A percentile compares a stretch with the other conserved stretches of the same genome.
Conservation (phyloP, 495 filamentous ascomycete genomes). For the Xylaria bambusicola region DNA sequence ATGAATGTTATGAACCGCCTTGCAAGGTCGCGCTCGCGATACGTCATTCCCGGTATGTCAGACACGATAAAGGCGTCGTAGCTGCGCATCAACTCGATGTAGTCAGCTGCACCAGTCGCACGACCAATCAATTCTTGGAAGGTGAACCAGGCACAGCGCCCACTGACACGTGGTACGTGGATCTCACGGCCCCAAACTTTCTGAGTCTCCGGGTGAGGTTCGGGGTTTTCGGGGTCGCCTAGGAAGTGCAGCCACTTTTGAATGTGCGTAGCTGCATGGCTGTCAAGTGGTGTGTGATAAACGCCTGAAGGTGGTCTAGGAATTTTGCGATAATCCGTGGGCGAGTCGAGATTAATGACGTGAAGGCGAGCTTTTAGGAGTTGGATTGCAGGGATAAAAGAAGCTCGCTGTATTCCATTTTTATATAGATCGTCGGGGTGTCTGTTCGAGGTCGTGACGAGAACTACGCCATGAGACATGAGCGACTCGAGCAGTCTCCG, state of each 20-base stretch:
- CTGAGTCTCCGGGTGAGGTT: conserved; percentile 75
- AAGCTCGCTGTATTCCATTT: conserved; percentile 94
- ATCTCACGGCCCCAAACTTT: conserved; percentile 94
- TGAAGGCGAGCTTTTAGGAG: conserved; percentile 79
- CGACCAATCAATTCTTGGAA: conserved; percentile 87
- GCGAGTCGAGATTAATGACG: conserved; percentile 91
- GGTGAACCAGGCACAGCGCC: conserved; percentile 82
- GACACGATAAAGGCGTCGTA: conserved; percentile 93
- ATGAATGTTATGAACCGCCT: conserved; percentile 96
- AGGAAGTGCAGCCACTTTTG: conserved; percentile 94
- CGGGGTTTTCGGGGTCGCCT: conserved; percentile 75
- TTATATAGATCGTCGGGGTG: conserved; percentile 96
- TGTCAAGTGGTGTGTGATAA: conserved; percentile 80
- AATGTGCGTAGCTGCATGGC: conserved; percentile 74
- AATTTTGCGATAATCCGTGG: conserved; percentile 96
- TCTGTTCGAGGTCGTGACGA: conserved; percentile 95
- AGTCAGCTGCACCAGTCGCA: conserved; percentile 90
- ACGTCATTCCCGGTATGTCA: conserved; percentile 88
- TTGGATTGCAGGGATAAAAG: conserved; percentile 93
- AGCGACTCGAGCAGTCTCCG: conserved; percentile 81
- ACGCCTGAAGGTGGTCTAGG: conserved; percentile 91
- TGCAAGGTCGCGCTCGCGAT: conserved; percentile 82
- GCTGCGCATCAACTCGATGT: conserved; percentile 84
- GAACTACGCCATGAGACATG: conserved; percentile 94
- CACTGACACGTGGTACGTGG: conserved; percentile 81